Conservation (phyloP, 2,329 filamentous ascomycete genomes). For the Periglandula ipomoeae region DNA sequence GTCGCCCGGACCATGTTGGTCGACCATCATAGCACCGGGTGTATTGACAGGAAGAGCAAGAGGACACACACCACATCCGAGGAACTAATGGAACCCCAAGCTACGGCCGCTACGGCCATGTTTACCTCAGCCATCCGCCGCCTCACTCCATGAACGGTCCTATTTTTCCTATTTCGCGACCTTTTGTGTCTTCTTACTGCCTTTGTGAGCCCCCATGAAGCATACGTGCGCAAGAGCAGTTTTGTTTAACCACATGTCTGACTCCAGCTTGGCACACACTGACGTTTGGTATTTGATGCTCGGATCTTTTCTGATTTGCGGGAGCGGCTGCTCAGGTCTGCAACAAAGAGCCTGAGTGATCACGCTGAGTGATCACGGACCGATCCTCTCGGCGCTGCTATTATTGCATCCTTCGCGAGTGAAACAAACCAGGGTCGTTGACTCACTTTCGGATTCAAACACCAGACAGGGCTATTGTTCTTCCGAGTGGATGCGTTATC, state of each 20-base stretch:
- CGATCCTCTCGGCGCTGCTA: neutral
- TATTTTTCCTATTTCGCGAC: neutral
- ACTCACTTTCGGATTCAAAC: neutral
- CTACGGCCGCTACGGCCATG: neutral
- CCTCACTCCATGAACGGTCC: neutral
- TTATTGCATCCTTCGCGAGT: neutral
- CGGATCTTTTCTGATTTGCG: neutral
- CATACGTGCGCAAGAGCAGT: neutral
- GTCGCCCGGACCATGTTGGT: neutral
- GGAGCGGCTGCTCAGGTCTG: neutral
- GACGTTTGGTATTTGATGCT: neutral
- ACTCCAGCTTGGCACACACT: neutral
- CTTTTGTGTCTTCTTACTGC: neutral
- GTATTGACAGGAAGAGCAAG: neutral
- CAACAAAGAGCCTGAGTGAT: neutral
- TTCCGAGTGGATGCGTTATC: neutral
- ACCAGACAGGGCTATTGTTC: neutral
- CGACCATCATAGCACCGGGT: neutral
- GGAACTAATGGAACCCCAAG: neutral
- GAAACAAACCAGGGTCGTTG: neutral
- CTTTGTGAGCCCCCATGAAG: neutral
- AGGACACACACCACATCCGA: neutral
- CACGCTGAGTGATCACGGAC: neutral
- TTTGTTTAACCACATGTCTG: neutral
- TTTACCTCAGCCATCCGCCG: neutral